phyloP scores from a whole-genome alignment of 2,329 filamentous ascomycete genomes.

The Clarireedia monteithiana region DNA sequence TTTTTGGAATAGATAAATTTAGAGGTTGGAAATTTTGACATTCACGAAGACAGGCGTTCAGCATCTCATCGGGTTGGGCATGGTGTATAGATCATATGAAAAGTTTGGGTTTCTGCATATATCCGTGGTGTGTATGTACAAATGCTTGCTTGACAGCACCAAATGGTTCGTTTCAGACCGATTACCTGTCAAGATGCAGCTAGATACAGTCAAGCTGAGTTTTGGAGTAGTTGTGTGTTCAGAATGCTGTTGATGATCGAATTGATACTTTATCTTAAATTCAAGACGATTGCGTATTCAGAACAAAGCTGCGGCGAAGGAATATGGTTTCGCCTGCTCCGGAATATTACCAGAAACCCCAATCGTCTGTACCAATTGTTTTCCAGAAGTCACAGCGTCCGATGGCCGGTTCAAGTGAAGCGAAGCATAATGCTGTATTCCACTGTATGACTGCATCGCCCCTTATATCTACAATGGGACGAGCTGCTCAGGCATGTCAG shows the following conservation, averaged over 20 bases:
- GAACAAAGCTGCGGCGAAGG: no score
- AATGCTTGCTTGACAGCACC: slow-evolving; percentile 1
- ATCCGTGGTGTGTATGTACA: slow-evolving; percentile 1
- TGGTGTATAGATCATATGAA: slow-evolving; percentile 1
- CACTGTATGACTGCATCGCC: no score
- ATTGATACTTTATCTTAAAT: no score
- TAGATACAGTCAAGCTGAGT: no score
- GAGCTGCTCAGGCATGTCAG: not conserved
- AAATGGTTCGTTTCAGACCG: not conserved
- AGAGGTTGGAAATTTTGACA: slow-evolving; percentile 1
- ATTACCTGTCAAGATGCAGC: no score
- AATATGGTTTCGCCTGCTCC: no score
- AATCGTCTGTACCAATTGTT: not conserved
- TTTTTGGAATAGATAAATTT: slow-evolving; percentile 58
- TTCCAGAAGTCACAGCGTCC: not conserved
- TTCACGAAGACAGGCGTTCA: slow-evolving; percentile 2
- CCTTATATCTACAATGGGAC: not conserved
- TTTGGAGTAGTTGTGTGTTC: no score
- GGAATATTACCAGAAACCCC: not conserved
- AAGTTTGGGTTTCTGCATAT: slow-evolving; percentile 1
- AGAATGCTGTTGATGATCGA: no score
- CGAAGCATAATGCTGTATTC: not conserved
- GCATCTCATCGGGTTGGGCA: not conserved
- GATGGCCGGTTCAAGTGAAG: slow-evolving; percentile 5
- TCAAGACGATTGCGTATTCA: no score